These are phyloP conservation scores for Starmerella bacillaris DNA, from an alignment of 805 yeast species.

Conservation along the genomic window DNA sequence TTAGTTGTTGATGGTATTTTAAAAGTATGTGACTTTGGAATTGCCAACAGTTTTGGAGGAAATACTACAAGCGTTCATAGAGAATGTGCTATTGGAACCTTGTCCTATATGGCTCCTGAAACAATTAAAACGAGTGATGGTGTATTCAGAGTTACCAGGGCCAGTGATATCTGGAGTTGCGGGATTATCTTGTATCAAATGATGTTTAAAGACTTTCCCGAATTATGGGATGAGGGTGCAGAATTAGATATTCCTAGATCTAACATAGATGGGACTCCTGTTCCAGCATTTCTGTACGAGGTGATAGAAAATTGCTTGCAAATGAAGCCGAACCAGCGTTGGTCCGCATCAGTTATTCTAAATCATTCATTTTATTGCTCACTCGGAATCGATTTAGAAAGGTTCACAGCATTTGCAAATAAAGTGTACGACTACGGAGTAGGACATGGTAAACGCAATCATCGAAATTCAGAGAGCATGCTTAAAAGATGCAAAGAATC, in stretches of 20 bases:
- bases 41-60: slow-evolving; percentile 78
- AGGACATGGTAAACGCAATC: slow-evolving; percentile 59
- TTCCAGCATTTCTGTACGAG: slow-evolving; percentile 32
- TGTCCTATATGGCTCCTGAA: slow-evolving; percentile 97
- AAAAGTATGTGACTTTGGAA: slow-evolving; percentile 85
- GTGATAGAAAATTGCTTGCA: slow-evolving; percentile 53
- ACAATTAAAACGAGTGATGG: slow-evolving; percentile 30
- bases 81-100: slow-evolving; percentile 85
- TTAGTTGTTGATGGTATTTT: slow-evolving; percentile 65
- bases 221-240: slow-evolving; percentile 17
- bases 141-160: slow-evolving; percentile 67
- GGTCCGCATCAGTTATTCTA: slow-evolving; percentile 45
- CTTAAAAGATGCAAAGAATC: no score
- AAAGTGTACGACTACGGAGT: slow-evolving; percentile 65
- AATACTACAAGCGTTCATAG: slow-evolving; percentile 79
- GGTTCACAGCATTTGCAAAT: slow-evolving; percentile 31
- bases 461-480: no score
- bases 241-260: neutral
- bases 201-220: slow-evolving; percentile 88
- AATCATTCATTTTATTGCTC: slow-evolving; percentile 58
- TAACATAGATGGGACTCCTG: slow-evolving; percentile 6
- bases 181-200: slow-evolving; percentile 92
- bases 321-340: slow-evolving; percentile 51
- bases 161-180: slow-evolving; percentile 95
- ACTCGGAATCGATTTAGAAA: slow-evolving; percentile 41